Evolutionary conservation across 345 rosid genomes (phyloP).

Genomic region (Populus ilicifolia): DNA sequence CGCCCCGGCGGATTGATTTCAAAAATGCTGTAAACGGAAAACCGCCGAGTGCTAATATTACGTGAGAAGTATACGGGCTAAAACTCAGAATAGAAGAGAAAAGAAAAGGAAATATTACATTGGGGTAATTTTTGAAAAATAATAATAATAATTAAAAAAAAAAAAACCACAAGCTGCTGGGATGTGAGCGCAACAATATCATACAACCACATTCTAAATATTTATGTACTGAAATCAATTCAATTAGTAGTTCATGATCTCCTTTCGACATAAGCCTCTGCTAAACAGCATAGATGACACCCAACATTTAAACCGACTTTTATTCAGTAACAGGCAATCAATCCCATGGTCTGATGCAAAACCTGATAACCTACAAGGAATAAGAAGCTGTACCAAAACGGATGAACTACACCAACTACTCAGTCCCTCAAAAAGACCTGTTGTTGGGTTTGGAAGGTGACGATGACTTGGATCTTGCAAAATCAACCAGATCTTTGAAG

Average conservation of each 20-base stretch:
- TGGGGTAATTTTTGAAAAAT: background rate
- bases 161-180: background rate
- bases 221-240: conserved; percentile 11
- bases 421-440: conserved; percentile 51
- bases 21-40: background rate
- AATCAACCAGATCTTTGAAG: conserved; percentile 86
- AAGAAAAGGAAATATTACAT: too few relatives aligned
- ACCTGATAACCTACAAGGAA: conserved; percentile 22
- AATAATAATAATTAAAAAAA: background rate
- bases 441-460: conserved; percentile 61
- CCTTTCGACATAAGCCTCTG: conserved; percentile 18
- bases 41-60: background rate
- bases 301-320: conserved; percentile 16
- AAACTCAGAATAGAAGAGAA: too few relatives aligned
- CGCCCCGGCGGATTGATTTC: background rate
- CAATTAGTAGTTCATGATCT: conserved; percentile 1
- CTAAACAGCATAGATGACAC: conserved; percentile 18
- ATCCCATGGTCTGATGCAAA: conserved; percentile 18
- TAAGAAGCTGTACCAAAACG: conserved; percentile 30
- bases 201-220: conserved; percentile 21
- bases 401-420: conserved; percentile 20
- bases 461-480: conserved; percentile 80
- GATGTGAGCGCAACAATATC: background rate
- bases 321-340: conserved; percentile 18
- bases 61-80: background rate